Base-by-base conservation (phyloP, 345 rosid genomes). In the Gossypium stocksii region DNA sequence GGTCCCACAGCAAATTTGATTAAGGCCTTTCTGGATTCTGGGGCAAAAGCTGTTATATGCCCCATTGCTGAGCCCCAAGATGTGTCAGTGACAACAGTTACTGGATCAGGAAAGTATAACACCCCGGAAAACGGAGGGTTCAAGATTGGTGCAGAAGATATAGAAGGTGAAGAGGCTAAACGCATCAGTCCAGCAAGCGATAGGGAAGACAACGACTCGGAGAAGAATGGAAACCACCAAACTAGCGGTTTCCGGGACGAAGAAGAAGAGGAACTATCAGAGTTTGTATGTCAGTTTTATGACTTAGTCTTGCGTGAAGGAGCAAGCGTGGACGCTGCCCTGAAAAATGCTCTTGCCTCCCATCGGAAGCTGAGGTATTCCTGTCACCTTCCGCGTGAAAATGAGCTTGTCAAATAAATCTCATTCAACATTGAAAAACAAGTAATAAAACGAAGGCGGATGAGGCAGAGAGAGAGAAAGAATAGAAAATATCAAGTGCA, bases 141-240 rank as follows among this genome's bases (percentile, higher is more conserved):
- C 20, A 98, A 93, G 87, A 23, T 93, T n/a, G 98, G 98, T 71
- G 94, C 82, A 15, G 62, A 58, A 58, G 62, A 58, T 23, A 15
- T 23, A 23, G 15, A 58, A 22, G 62, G 25, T 58, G 62, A 58
- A 58, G 34, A 58, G 51, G 56, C 13, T 1, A 94, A 86, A 76
- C 88, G 90, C 17, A 71, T 76, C 4, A 91, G 92, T 78, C 96
- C 92, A 1, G 57, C 53, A 4, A 95, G 99, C 83, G 98, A 93
- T 80, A 89, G 99, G 98, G 99, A 90, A 83, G 98, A 95, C 73
- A 89, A 91, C 46, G 94, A 95, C 58, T 77, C 77, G 13, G 98
- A 90, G 80, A 88, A 85, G 74, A 77, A 59, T 5, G 84, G 70
- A 27, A 79, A 80, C 7, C 74, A 58, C 62, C 62, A 10, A 64